Base-by-base conservation (phyloP, 768 basidiomycete genomes). In the Pulveroboletus ravenelii region DNA sequence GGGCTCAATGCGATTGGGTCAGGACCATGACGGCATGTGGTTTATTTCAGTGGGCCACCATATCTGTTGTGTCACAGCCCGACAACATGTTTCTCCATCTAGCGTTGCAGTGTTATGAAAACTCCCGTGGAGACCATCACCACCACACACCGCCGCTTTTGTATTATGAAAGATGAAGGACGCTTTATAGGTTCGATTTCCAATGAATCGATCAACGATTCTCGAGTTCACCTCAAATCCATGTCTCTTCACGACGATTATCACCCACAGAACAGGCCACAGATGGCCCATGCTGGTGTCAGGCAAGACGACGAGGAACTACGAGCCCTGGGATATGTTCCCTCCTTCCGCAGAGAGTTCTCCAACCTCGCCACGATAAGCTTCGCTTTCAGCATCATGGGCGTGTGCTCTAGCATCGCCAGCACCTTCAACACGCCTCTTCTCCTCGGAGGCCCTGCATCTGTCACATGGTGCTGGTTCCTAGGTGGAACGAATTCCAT, bases 311-410 rank as follows among this genome's bases (percentile, higher is more conserved):
- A 66, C 41, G 47, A 48, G 2, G 60, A 56, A 29, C 48, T 66
- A 4, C 58, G 60, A 37, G 67, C 67, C 3, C 38, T 68, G 60
- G 65, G 65, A 32, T 66, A 66, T 35, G 55, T 42, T 15, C 67
- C 69, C 1, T 60, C 68, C 25, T 77, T 77, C 59, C 63, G 64
- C 8, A 64, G 74, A 27, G 76, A 77, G 62, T 77, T 77, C 48
- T 66, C 71, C 38, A 74, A 71, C 39, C 58, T 74, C 15, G 62
- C 66, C 8, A 70, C 70, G 42, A 64, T 65, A 44, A 60, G 63
- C 52, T 71, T 62, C 32, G 59, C 66, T 5, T 69, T 62, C 40
- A 64, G 62, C 41, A 67, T 70, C 54, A 61, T 70, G 71, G 67
- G 70, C 10, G 56, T 72, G 25, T 69, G 65, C 44, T 71, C 71